phyloP scores from a whole-genome alignment of 2,329 filamentous ascomycete genomes.

The Neonectria hederae region DNA sequence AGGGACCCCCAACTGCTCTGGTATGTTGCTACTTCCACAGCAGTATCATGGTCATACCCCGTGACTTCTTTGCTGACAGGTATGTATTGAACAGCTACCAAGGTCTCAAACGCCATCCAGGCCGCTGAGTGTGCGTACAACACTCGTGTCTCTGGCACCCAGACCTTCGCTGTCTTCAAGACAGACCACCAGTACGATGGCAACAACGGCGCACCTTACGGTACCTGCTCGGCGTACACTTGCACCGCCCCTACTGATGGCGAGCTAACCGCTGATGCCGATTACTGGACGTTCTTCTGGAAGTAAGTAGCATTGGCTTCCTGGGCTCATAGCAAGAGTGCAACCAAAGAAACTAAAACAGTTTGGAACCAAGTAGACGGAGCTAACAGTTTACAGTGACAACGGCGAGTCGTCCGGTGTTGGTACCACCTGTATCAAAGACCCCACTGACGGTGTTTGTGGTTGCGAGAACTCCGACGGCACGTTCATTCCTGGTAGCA shows the following conservation, averaged over 20 bases:
- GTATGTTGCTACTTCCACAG: conserved; percentile 13
- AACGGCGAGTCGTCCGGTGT: conserved; percentile 36
- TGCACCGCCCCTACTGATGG: conserved; percentile 31
- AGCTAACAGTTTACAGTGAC: conserved; percentile 19
- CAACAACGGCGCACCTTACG: conserved; percentile 39
- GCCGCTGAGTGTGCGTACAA: conserved; percentile 41
- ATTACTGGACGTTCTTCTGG: conserved; percentile 43
- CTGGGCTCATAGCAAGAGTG: not conserved
- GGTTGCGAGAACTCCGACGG: conserved; percentile 41
- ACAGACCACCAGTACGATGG: conserved; percentile 38
- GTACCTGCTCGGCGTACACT: conserved; percentile 35
- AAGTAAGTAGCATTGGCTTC: conserved; percentile 20
- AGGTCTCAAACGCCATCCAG: conserved; percentile 38
- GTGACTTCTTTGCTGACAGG: not conserved
- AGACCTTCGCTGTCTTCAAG: conserved; percentile 40
- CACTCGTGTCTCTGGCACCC: conserved; percentile 37
- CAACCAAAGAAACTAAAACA: not conserved
- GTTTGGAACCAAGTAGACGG: not conserved
- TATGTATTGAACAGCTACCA: conserved; percentile 23
- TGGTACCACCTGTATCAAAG: conserved; percentile 39
- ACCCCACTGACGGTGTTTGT: conserved; percentile 35
- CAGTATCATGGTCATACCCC: not conserved
- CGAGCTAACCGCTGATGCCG: conserved; percentile 25
- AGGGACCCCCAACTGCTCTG: conserved; percentile 30
- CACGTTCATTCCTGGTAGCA: conserved; percentile 31